A percentile compares a stretch with the other conserved stretches of the same genome.
phyloP scores from a whole-genome alignment of 768 basidiomycete genomes.

The Lactarius hengduanensis region DNA sequence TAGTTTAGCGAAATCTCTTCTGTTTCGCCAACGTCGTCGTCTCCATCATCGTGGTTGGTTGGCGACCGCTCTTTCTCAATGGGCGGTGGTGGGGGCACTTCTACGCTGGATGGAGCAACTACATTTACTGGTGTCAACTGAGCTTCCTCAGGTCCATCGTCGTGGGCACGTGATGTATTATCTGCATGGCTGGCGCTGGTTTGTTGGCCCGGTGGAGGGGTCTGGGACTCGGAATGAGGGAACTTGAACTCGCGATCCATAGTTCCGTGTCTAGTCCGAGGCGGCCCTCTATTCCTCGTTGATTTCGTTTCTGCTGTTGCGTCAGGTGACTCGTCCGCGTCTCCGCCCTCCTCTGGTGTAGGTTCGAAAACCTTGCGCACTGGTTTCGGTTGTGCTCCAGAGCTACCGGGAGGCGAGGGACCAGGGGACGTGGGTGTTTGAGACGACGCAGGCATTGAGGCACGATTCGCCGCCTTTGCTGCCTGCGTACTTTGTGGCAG shows the following conservation, averaged over 20 bases:
- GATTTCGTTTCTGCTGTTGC: conserved; percentile 30
- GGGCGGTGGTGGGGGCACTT: conserved; percentile 78
- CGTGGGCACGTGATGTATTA: background rate
- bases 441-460: conserved; percentile 65
- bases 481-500: conserved; percentile 40
- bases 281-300: conserved; percentile 26
- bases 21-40: conserved; percentile 78
- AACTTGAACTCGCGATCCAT: conserved; percentile 81
- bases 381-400: conserved; percentile 15
- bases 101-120: conserved; percentile 61
- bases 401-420: conserved; percentile 40
- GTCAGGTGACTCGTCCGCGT: conserved; percentile 37
- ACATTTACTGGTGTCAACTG: conserved; percentile 11
- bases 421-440: conserved; percentile 45
- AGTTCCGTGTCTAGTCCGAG: conserved; percentile 52
- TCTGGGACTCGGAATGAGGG: conserved; percentile 38
- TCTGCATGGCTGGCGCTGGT: background rate
- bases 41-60: conserved; percentile 48
- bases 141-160: conserved; percentile 17
- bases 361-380: conserved; percentile 43
- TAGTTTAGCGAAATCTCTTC: conserved; percentile 55
- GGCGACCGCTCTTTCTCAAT: conserved; percentile 64
- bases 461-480: conserved; percentile 47
- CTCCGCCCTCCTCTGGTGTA: conserved; percentile 49
- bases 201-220: background rate